Evolutionary conservation across 2,329 filamentous ascomycete genomes (phyloP), one percentile per base, ranked within the genome.

Genomic region (Penicillium nordicum): DNA sequence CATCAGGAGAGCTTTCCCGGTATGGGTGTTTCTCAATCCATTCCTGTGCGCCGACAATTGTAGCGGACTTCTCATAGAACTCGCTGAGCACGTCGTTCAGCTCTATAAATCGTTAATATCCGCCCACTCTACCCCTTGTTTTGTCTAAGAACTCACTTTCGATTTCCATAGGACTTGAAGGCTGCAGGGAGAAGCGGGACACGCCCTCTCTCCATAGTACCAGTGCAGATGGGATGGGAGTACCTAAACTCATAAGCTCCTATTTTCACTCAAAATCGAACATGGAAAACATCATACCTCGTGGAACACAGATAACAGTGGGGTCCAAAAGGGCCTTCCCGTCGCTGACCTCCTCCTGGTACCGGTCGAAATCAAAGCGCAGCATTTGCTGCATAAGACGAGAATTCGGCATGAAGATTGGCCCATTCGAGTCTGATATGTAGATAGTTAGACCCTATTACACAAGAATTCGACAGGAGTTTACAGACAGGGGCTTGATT

Each of bases 351-450:
- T 52, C 53, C 25, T 56, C 53, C 21, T 52, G 53, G 34, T 56
- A 56, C 6, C 42, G 48, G 4, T 40, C 53, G 9, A 56, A 51
- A 23, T 56, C 53, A 56, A 56, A 56, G 11, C 42, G 50, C 18
- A 56, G 27, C 53, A 56, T 56, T 14, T 56, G 53, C 42, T 56
- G 53, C 53, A 56, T 52, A 4, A 56, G 48, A 29, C 53, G 53
- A 11, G 53, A 52, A 27, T 56, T 56, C 16, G 53, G 53, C 53
- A 56, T 56, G 27, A 56, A 56, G 1, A 56, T 32, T 16, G 53
- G 53, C 12, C 53, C 53, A 21, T 56, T 56, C 8, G 53, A 56
- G 36, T 56, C 53, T 56, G n/a, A 12, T 36, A 25, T 32, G 5
- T 3, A 41, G 29, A 37, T 40, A 46, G 48, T 38, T 25, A 30